Conservation (phyloP, 1,139 yeast species). For the Protomyces lactucae-debilis region DNA sequence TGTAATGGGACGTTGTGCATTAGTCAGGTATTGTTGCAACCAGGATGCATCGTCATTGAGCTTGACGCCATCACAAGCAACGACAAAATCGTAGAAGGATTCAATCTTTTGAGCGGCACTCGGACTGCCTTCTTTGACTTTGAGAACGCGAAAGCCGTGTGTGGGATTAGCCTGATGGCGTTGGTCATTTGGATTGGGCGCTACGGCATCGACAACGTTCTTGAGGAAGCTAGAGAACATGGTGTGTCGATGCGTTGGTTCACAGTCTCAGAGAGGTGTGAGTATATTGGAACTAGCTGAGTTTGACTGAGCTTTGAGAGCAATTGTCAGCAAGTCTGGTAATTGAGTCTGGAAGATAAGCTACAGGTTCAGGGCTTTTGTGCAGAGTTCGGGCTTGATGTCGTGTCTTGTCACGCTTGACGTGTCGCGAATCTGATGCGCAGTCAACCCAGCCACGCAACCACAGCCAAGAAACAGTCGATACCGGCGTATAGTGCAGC, state of each 20-base stretch:
- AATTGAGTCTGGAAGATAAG: no score
- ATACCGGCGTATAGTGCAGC: no score
- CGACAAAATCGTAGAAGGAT: constrained; percentile 78
- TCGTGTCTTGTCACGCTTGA: no score
- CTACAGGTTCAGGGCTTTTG: no score
- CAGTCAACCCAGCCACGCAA: no score
- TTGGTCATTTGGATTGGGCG: constrained; percentile 9
- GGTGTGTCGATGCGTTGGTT: not conserved
- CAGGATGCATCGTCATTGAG: constrained; percentile 7
- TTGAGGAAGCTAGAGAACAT: constrained; percentile 24
- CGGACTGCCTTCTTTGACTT: constrained; percentile 46
- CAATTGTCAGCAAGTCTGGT: no score
- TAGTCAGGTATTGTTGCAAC: constrained; percentile 7
- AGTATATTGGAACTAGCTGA: no score
- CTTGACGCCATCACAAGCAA: constrained; percentile 58
- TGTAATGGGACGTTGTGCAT: constrained; percentile 7
- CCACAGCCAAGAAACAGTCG: no score
- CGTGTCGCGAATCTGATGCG: no score
- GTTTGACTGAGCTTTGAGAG: no score
- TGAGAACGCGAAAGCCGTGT: constrained; percentile 53
- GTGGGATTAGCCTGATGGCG: constrained; percentile 2
- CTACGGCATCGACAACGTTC: constrained; percentile 23
- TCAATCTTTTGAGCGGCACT: constrained; percentile 55
- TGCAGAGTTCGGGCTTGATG: no score
- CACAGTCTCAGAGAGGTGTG: no score